phyloP scores from a whole-genome alignment of 23 red algal species.

The Pyropia yezoensis region DNA sequence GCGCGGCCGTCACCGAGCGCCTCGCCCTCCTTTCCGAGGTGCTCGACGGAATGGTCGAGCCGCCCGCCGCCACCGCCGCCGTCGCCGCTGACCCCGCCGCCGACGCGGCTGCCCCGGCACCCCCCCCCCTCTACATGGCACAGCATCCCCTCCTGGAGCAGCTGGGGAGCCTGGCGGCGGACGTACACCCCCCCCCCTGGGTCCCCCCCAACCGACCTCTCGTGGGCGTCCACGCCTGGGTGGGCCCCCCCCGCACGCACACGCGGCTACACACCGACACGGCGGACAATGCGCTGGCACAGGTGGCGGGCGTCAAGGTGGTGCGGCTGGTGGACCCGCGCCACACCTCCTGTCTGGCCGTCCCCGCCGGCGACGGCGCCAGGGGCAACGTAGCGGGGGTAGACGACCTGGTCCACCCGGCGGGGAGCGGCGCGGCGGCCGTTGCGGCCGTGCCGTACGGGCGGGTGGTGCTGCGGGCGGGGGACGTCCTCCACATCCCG shows the following conservation, averaged over 20 bases:
- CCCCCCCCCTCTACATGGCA: slow-evolving; percentile 43
- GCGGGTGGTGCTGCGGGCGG: slow-evolving; percentile 11
- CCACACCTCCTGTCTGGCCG: slow-evolving; percentile 1
- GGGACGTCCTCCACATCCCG: slow-evolving; percentile 73
- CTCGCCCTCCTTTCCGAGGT: slow-evolving; percentile 25
- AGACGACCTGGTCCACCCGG: slow-evolving; percentile 34
- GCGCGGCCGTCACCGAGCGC: slow-evolving; percentile 16
- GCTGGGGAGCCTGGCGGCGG: slow-evolving; percentile 25
- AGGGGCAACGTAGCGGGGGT: slow-evolving; percentile 34
- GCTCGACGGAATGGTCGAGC: slow-evolving; percentile 18
- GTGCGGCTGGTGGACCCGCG: slow-evolving; percentile 27
- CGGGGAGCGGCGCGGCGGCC: neutral
- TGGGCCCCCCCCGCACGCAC: slow-evolving; percentile 41
- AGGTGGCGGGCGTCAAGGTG: slow-evolving; percentile 52
- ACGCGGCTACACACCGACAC: slow-evolving; percentile 62
- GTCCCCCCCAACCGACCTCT: slow-evolving; percentile 4
- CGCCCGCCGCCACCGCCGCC: neutral
- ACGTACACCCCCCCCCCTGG: slow-evolving; percentile 27
- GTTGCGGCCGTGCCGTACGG: neutral
- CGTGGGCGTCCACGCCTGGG: slow-evolving; percentile 51
- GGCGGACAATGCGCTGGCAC: slow-evolving; percentile 56
- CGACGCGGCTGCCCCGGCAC: neutral
- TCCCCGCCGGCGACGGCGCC: neutral
- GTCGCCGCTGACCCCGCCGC: slow-evolving; percentile 7
- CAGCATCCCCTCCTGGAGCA: slow-evolving; percentile 60